Evolutionary conservation across 768 basidiomycete species (phyloP).

Genomic region (Tephrocybe sp.): DNA sequence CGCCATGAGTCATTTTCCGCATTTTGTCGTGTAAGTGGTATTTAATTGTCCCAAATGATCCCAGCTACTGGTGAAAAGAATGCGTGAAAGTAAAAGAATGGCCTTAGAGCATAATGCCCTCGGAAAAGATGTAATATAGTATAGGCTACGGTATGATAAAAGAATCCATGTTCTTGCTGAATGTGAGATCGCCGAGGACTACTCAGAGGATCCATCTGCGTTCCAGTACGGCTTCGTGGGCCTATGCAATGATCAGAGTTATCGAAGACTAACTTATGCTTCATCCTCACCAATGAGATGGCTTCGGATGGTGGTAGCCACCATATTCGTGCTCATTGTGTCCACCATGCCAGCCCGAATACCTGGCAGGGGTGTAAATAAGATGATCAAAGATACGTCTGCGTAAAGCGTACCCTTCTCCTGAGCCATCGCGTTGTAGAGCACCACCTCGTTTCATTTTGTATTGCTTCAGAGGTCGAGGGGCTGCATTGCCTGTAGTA

Average conservation of each 20-base stretch:
- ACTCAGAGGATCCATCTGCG: not conserved
- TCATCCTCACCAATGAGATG: slow-evolving; percentile 9
- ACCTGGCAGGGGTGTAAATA: not conserved
- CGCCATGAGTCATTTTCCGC: slow-evolving; percentile 5
- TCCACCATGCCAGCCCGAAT: not conserved
- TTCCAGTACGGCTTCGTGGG: slow-evolving; percentile 2
- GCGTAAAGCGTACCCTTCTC: not conserved
- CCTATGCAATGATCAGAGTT: not conserved
- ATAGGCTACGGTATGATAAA: slow-evolving; percentile 2
- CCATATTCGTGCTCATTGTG: not conserved
- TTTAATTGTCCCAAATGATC: slow-evolving; percentile 1
- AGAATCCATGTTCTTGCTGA: not conserved
- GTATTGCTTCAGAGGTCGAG: slow-evolving; percentile 15
- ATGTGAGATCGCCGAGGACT: slow-evolving; percentile 6
- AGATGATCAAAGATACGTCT: not conserved
- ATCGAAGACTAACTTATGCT: not conserved
- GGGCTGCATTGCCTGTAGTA: not conserved
- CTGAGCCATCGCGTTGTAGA: not conserved
- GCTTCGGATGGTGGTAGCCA: not conserved
- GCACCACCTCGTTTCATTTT: slow-evolving; percentile 11
- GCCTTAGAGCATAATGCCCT: slow-evolving; percentile 1
- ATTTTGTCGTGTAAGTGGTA: slow-evolving; percentile 5
- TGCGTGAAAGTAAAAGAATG: slow-evolving; percentile 1
- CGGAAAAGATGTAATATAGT: slow-evolving; percentile 5
- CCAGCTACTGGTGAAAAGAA: too few species aligned